Evolutionary conservation across 352 stramenopile species (phyloP).

Genomic region (Phytophthora boehmeriae): DNA sequence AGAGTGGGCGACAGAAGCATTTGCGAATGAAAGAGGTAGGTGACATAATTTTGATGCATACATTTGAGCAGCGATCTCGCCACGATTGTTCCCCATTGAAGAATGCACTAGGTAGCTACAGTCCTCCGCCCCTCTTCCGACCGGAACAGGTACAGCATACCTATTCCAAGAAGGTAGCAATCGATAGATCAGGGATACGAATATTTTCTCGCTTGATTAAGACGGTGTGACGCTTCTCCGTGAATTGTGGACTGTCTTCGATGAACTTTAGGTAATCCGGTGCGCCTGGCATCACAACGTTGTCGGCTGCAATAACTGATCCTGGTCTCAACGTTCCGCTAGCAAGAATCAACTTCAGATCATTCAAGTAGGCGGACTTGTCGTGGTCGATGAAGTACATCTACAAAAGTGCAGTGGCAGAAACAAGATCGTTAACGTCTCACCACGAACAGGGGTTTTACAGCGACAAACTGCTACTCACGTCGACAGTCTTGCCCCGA

Average conservation of each 20-base stretch:
- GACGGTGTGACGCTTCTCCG: slow-evolving; percentile 22
- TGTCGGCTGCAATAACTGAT: slow-evolving; percentile 52
- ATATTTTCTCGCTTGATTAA: slow-evolving; percentile 1
- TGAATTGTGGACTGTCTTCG: slow-evolving; percentile 44
- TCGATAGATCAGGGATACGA: slow-evolving; percentile 28
- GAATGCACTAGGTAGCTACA: too few relatives aligned
- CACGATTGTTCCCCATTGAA: too few relatives aligned
- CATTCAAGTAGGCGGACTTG: slow-evolving; percentile 47
- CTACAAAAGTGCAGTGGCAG: slow-evolving; percentile 18
- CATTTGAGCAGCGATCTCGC: too few relatives aligned
- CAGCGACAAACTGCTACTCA: slow-evolving; percentile 23
- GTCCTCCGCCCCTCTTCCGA: too few relatives aligned
- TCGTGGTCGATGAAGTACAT: slow-evolving; percentile 63
- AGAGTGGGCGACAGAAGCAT: neutral
- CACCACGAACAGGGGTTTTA: neutral
- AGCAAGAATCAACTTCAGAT: slow-evolving; percentile 52
- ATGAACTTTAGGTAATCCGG: slow-evolving; percentile 57
- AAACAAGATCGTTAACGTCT: neutral
- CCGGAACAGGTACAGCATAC: too few relatives aligned
- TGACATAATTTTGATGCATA: neutral
- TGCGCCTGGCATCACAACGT: slow-evolving; percentile 46
- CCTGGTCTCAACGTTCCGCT: slow-evolving; percentile 40
- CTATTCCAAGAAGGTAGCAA: slow-evolving; percentile 34
- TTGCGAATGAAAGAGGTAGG: too few relatives aligned
- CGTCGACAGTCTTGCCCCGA: slow-evolving; percentile 44